Evolutionary conservation across 352 stramenopile species (phyloP).

Genomic region (Phytopythium sindhum): DNA sequence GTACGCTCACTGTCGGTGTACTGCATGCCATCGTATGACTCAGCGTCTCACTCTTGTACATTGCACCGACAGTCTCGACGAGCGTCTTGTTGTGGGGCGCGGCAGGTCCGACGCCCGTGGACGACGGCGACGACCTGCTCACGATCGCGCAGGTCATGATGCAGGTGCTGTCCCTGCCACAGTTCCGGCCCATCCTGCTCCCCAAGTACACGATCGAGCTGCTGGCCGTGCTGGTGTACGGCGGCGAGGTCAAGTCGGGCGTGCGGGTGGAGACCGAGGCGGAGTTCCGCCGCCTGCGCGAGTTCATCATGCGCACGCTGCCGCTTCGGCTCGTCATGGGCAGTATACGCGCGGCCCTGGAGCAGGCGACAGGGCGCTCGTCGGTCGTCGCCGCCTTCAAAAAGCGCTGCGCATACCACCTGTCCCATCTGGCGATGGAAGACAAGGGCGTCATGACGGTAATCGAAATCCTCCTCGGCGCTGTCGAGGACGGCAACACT

Average conservation of each 20-base stretch:
- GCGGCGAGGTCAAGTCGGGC: conserved; percentile 14
- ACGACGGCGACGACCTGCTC: conserved; percentile 32
- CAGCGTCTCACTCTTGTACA: not conserved
- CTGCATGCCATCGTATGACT: not conserved
- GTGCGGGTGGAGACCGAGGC: conserved; percentile 23
- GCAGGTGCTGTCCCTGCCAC: conserved; percentile 56
- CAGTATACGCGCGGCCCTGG: conserved; percentile 63
- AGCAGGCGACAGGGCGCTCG: conserved; percentile 25
- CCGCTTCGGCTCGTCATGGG: conserved; percentile 72
- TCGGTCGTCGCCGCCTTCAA: conserved; percentile 41
- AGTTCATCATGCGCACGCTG: conserved; percentile 45
- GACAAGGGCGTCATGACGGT: conserved; percentile 72
- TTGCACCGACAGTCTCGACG: not conserved
- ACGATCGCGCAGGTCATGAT: conserved; percentile 44
- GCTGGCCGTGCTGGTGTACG: conserved; percentile 64
- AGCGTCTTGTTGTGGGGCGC: conserved; percentile 28
- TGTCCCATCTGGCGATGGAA: conserved; percentile 64
- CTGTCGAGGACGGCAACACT: conserved; percentile 81
- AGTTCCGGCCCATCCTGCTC: conserved; percentile 75
- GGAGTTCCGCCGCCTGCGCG: conserved; percentile 33
- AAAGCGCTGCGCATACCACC: conserved; percentile 45
- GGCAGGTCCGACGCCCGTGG: conserved; percentile 12
- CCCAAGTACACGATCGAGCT: conserved; percentile 79
- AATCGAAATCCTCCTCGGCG: conserved; percentile 77
- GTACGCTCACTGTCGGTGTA: conserved; percentile 29